phyloP scores from a whole-genome alignment of 805 yeast species.

The Hanseniaspora clermontiae region DNA sequence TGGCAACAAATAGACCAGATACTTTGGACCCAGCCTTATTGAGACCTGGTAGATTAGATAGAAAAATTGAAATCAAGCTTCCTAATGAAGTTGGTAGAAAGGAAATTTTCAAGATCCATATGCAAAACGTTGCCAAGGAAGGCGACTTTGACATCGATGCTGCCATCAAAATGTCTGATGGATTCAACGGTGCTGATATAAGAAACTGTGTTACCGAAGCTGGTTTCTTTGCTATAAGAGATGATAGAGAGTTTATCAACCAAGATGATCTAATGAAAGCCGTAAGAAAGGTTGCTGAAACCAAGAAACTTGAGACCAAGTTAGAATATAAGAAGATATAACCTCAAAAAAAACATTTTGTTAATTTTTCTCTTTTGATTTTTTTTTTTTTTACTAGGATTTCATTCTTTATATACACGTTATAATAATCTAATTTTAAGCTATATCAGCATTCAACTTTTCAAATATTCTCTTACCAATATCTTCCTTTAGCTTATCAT shows the following conservation, averaged over 20 bases:
- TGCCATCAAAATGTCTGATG: constrained; percentile 95
- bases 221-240: constrained; percentile 95
- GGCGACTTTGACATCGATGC: constrained; percentile 98
- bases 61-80: constrained; percentile 87
- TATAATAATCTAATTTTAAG: background rate
- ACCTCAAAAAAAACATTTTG: constrained; percentile 22
- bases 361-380: background rate
- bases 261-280: constrained; percentile 96
- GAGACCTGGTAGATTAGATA: constrained; percentile 94
- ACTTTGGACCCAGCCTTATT: constrained; percentile 93
- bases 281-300: constrained; percentile 91
- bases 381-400: constrained; percentile 9
- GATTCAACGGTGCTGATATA: constrained; percentile 96
- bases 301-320: constrained; percentile 92
- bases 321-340: constrained; percentile 81
- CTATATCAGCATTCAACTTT: constrained; percentile 20
- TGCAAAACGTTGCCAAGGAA: constrained; percentile 67
- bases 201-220: constrained; percentile 97
- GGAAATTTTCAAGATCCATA: constrained; percentile 88
- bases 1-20: constrained; percentile 99
- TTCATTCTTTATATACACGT: constrained; percentile 16
- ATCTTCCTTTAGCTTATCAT: constrained; percentile 33
- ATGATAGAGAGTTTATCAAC: constrained; percentile 86
- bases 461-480: constrained; percentile 33
- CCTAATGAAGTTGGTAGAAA: constrained; percentile 94